phyloP scores from a whole-genome alignment of 306 rosid species.

The Rosa lucieae region DNA sequence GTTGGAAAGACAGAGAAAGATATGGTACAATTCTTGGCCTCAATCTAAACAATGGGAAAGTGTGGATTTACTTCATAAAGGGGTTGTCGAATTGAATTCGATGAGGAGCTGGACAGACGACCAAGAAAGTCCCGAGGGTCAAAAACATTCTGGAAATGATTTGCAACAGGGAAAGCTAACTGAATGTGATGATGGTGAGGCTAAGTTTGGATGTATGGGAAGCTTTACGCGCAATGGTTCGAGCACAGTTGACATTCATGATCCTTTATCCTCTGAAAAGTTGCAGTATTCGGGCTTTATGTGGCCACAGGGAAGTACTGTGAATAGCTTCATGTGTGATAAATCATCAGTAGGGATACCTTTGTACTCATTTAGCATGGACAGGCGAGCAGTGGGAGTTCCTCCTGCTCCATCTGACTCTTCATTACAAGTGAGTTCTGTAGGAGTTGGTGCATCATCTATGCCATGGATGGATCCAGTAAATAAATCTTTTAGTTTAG shows the following conservation, averaged over 20 bases:
- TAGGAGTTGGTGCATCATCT: conserved; percentile 80
- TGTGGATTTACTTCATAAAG: conserved; percentile 69
- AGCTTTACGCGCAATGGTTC: conserved; percentile 49
- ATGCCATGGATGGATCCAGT: conserved; percentile 92
- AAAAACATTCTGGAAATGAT: conserved; percentile 44
- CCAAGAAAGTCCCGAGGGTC: conserved; percentile 50
- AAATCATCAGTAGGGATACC: conserved; percentile 92
- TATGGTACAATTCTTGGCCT: conserved; percentile 89
- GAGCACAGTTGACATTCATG: conserved; percentile 57
- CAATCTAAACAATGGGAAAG: conserved; percentile 89
- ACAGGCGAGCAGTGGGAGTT: conserved; percentile 65
- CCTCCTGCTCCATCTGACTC: conserved; percentile 81
- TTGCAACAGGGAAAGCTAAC: conserved; percentile 53
- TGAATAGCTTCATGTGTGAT: conserved; percentile 70
- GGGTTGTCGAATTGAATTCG: conserved; percentile 59
- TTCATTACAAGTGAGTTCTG: conserved; percentile 65
- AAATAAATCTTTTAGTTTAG: conserved; percentile 81
- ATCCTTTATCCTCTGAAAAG: conserved; percentile 66
- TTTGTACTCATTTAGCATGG: conserved; percentile 87
- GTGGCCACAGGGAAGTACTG: conserved; percentile 77
- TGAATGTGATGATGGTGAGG: conserved; percentile 68
- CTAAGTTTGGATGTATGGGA: conserved; percentile 74
- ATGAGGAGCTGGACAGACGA: conserved; percentile 68
- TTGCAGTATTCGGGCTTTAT: conserved; percentile 87
- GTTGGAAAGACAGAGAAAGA: conserved; percentile 96